Evolutionary conservation across 805 yeast species (phyloP).

Genomic region (Starmerella potacharoeniae): DNA sequence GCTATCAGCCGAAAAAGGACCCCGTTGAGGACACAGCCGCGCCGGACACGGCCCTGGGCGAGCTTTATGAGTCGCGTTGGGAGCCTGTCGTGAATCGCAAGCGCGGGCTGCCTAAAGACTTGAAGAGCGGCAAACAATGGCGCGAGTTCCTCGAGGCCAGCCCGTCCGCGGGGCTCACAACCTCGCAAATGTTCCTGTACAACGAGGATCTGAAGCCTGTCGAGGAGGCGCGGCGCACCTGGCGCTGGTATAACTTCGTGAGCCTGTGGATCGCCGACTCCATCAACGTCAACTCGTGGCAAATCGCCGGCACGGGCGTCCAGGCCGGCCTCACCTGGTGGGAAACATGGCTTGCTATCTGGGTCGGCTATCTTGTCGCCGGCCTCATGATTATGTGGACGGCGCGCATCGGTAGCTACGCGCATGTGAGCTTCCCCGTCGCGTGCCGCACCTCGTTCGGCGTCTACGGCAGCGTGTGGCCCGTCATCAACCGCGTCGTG

Average conservation of each 20-base stretch:
- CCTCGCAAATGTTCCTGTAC: slow-evolving; percentile 53
- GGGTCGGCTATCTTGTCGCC: slow-evolving; percentile 68
- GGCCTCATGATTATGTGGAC: slow-evolving; percentile 59
- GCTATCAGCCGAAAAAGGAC: background rate
- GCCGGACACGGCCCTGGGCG: background rate
- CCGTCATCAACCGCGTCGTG: slow-evolving; percentile 74
- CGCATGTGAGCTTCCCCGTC: slow-evolving; percentile 79
- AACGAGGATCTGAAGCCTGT: slow-evolving; percentile 54
- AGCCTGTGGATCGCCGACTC: slow-evolving; percentile 84
- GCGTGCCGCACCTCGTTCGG: slow-evolving; percentile 76
- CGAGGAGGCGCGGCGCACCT: slow-evolving; percentile 49
- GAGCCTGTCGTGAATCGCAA: background rate
- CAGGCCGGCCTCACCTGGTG: slow-evolving; percentile 74
- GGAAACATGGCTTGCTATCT: slow-evolving; percentile 81
- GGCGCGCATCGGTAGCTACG: slow-evolving; percentile 67
- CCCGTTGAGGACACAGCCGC: background rate
- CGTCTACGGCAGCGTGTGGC: slow-evolving; percentile 78
- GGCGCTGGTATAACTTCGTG: slow-evolving; percentile 76
- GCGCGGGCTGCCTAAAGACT: slow-evolving; percentile 8
- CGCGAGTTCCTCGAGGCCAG: slow-evolving; percentile 22
- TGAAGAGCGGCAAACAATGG: slow-evolving; percentile 14
- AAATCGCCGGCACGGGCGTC: slow-evolving; percentile 80
- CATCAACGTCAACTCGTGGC: slow-evolving; percentile 83
- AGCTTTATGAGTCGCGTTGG: background rate
- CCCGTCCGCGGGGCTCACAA: slow-evolving; percentile 35